Evolutionary conservation across 176 grass and related monocot species (phyloP), one percentile per base, ranked within the genome.

Genomic region (Raddia distichophylla): DNA sequence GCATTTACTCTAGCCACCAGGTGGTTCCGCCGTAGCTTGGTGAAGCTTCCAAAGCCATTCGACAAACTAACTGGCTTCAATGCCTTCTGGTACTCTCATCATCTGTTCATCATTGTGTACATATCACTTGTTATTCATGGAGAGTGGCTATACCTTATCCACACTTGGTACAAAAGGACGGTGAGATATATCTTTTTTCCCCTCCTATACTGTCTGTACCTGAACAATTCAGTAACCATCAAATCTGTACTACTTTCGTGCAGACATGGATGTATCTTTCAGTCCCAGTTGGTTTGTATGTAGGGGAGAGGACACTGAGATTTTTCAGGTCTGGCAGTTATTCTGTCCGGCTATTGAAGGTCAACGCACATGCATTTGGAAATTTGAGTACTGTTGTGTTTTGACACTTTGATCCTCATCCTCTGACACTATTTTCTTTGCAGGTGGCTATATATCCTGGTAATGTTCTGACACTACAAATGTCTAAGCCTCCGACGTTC

Each of bases 251-350:
- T 74, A 67, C 65, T 82, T 75, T 75, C 32, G n/a, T 63, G 57
- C 89, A 99, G 97, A 96, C 97, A 74, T 99, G 97, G 97, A 99
- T 99, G 97, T 99, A 96, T 87, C 82, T 99, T 85, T 77, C 91
- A 10, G 87, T 91, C 52, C 97, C 97, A 40, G 75, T 99, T 90
- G 86, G 86, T 67, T 78, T 99, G 59, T 99, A 95, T 74, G 89
- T 83, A 47, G 97, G 91, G 58, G 97, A 99, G 76, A 91, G 97
- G 64, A 91, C 83, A 35, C 90, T 99, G 51, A 95, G 97, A 78
- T 92, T 90, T 66, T 90, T 99, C 42, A 86, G 93, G 76, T 96
- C 97, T 47, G 92, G 97, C 80, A 88, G 94, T 82, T 96, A 93
- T 42, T 91, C 93, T 44, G 97, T 99, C 67, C 87, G 85, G 74